Evolutionary conservation across 176 grass and related monocot species (phyloP), one percentile per base, ranked within the genome.

Genomic region (Musa troglodytarum): DNA sequence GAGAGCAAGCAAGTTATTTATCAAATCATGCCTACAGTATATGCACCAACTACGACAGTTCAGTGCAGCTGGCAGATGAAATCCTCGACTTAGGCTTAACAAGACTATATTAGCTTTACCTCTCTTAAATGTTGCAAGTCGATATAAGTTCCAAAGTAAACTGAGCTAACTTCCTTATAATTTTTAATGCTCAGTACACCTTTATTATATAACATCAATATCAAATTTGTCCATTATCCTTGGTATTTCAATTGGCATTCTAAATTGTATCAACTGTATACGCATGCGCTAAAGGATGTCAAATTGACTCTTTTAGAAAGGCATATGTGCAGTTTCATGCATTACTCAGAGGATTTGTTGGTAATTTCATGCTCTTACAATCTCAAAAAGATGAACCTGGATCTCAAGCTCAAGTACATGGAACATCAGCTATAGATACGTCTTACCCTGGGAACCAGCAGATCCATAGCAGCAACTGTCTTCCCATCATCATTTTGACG

Each of bases 381-480:
- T 8, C 23, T 69, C 13, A 69, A 69, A 43, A 50, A 22, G 43
- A 50, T 15, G 66, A 20, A 2, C 29, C 49, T 10, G 34, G 34
- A 43, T 43, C 29, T 43, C 34, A 50, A 70, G 50, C 25, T 49
- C 5, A 68, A 43, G 8, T 17, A 49, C 14, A 69, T 2, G 10
- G 66, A 16, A 43, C 34, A 51, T 50, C 29, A 70, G 13, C 17
- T 8, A 70, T 50, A 20, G 28, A 70, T 51, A 70, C 14, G 24
- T 51, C 84, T 83, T 82, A 98, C 95, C 80, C 90, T 84, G 75
- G 95, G 90, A 81, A 98, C 95, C 81, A 98, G 73, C 54, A 98
- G 73, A 85, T 98, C 95, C 95, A 98, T 98, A 21, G 95, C 90
- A 67, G 95, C 90, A 75, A 98, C 95, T 54, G 90, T 98, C 80